Evolutionary conservation across 225 moss, liverwort and hornwort species (phyloP).

Genomic region (Marchantia polymorpha): DNA sequence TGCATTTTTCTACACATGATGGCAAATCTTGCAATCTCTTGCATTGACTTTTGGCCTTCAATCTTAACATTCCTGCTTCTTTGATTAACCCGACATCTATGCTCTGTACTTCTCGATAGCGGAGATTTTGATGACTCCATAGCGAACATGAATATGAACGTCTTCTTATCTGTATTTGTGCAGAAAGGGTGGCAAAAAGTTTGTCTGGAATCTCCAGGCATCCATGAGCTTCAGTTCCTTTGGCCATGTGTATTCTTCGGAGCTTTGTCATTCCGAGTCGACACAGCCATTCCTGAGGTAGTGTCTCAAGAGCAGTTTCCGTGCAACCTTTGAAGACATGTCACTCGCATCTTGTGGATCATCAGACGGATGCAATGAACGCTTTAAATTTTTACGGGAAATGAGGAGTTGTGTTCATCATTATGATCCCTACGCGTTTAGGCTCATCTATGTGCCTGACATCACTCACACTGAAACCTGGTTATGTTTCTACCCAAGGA

Average conservation of each 20-base stretch:
- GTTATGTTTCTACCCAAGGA: background rate
- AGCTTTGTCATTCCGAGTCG: constrained; percentile 60
- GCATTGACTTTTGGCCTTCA: background rate
- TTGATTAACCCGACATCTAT: background rate
- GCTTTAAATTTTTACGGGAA: too few relatives aligned
- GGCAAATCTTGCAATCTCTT: background rate
- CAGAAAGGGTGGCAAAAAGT: constrained; percentile 83
- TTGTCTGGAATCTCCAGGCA: constrained; percentile 60
- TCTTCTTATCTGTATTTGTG: background rate
- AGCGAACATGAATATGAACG: too few relatives aligned
- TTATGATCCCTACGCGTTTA: background rate
- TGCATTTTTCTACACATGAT: constrained; percentile 4
- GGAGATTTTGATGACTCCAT: too few relatives aligned
- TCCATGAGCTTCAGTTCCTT: constrained; percentile 68
- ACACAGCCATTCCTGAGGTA: constrained; percentile 60
- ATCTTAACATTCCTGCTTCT: background rate
- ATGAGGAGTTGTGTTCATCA: background rate
- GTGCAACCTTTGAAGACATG: background rate
- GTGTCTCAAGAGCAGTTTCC: background rate
- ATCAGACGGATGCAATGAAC: too few relatives aligned
- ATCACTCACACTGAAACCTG: background rate
- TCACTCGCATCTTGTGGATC: too few relatives aligned
- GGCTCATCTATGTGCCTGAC: background rate
- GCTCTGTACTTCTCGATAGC: background rate
- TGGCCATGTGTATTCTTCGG: constrained; percentile 81